Percentiles rank a stretch among this genome's conserved stretches.
Evolutionary conservation across 129 eudicot genomes (phyloP).

Genomic region (Logfia minima): DNA sequence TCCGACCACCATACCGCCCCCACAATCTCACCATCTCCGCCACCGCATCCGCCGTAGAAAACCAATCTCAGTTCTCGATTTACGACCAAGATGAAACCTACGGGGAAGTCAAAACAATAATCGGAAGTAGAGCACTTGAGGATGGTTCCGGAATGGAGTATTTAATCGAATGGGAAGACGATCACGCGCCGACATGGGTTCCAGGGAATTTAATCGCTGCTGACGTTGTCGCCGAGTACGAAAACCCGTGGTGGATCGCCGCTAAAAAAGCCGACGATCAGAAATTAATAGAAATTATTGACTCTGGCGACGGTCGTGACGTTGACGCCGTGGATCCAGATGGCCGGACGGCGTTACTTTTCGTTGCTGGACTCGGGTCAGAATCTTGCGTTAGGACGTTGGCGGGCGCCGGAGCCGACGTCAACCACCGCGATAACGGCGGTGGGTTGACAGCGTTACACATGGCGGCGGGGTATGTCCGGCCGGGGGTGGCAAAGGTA

Average conservation of each 20-base stretch:
- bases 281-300: slow-evolving; percentile 48
- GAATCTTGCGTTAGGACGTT: slow-evolving; percentile 57
- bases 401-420: slow-evolving; percentile 72
- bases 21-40: slow-evolving; percentile 41
- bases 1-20: slow-evolving; percentile 24
- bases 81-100: slow-evolving; percentile 74
- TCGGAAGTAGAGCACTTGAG: slow-evolving; percentile 72
- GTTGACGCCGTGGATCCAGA: slow-evolving; percentile 74
- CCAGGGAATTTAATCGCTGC: slow-evolving; percentile 63
- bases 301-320: slow-evolving; percentile 52
- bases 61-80: slow-evolving; percentile 45
- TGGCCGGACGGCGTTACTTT: slow-evolving; percentile 80
- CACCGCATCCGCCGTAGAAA: slow-evolving; percentile 41
- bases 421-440: slow-evolving; percentile 55
- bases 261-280: slow-evolving; percentile 77
- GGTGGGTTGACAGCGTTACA: slow-evolving; percentile 87
- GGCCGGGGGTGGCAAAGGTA: slow-evolving; percentile 55
- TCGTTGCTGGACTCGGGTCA: slow-evolving; percentile 87
- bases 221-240: slow-evolving; percentile 89
- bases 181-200: slow-evolving; percentile 92
- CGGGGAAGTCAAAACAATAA: slow-evolving; percentile 75
- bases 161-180: slow-evolving; percentile 87
- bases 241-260: slow-evolving; percentile 86
- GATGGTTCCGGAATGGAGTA: slow-evolving; percentile 69
- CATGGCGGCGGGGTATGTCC: slow-evolving; percentile 92